Evolutionary conservation across 768 basidiomycete genomes (phyloP), one percentile per base, ranked within the genome.

Genomic region (Calocera viscosa): DNA sequence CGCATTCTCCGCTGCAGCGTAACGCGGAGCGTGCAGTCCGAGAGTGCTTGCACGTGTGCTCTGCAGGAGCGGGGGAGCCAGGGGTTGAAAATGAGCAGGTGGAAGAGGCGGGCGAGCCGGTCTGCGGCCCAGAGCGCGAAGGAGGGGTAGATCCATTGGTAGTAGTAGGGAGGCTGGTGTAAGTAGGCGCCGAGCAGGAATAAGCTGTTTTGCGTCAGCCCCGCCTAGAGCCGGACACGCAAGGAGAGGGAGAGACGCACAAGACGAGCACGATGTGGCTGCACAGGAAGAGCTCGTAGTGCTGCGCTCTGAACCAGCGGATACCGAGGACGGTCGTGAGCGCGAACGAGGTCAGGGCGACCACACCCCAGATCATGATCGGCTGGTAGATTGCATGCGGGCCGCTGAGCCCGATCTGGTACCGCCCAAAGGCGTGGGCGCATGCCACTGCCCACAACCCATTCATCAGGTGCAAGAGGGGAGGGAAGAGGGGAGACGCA

Each of bases 101-200:
- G 80, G 69, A 89, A 73, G 74, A 90, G 76, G 3, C 92, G 84
- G 72, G 91, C 74, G 35, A 87, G 72, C n/a, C 94, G 75, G 73
- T 94, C 92, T 11, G 87, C 79, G 0, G 84, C 87, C 71, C 90
- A 94, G 64, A 94, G 84, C 0, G 87, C 89, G 19, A 91, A 75
- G 1, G 90, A 85, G 0, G 89, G 85, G 76, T 82, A 88, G 69
- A 94, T 87, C 90, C 91, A 95, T 1, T n/a, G n/a, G 43, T 90
- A 90, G 0, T 80, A 65, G 5, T 90, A 87, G 69, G 88, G 94
- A 1, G 82, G 78, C 0, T 92, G 90, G 72, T 95, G 93, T 72
- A 91, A 90, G 72, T 90, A 90, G 26, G 93, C 76, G 11, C 86
- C 86, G 17, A 92, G 80, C 69, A 85, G 80, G 72, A 87, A 86